phyloP scores from a whole-genome alignment of 1,139 yeast genomes.

The Debaryomyces udenii region DNA sequence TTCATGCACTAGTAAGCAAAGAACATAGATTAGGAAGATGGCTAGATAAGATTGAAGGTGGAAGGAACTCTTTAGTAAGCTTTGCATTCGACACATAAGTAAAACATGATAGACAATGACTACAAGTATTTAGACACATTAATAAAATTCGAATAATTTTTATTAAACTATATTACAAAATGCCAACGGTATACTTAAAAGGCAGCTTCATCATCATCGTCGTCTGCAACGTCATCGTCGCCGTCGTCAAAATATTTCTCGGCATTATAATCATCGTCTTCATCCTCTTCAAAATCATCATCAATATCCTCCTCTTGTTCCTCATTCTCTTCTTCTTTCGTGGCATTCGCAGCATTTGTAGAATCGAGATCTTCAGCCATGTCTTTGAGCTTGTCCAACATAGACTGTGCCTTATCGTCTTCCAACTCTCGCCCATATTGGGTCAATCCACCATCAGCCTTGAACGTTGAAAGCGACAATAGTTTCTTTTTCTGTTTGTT shows the following conservation, averaged over 20 bases:
- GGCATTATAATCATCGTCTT: slow-evolving; percentile 64
- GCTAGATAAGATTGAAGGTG: slow-evolving; percentile 48
- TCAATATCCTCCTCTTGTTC: slow-evolving; percentile 54
- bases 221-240: slow-evolving; percentile 77
- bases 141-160: slow-evolving; percentile 2
- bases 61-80: slow-evolving; percentile 45
- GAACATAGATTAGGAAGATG: slow-evolving; percentile 91
- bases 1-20: slow-evolving; percentile 72
- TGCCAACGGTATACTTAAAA: slow-evolving; percentile 37
- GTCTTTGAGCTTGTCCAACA: slow-evolving; percentile 61
- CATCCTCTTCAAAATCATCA: slow-evolving; percentile 61
- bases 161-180: slow-evolving; percentile 8
- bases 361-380: slow-evolving; percentile 61
- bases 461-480: slow-evolving; percentile 53
- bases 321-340: slow-evolving; percentile 42
- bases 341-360: slow-evolving; percentile 34
- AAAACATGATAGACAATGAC: slow-evolving; percentile 3
- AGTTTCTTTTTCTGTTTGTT: slow-evolving; percentile 55
- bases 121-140: slow-evolving; percentile 5
- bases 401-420: slow-evolving; percentile 39
- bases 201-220: slow-evolving; percentile 83
- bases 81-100: slow-evolving; percentile 40
- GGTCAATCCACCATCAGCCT: slow-evolving; percentile 50
- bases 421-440: slow-evolving; percentile 32
- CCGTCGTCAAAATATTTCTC: slow-evolving; percentile 66